Base-by-base conservation (phyloP, 108 stramenopile genomes). In the Skeletonema menzelii region DNA sequence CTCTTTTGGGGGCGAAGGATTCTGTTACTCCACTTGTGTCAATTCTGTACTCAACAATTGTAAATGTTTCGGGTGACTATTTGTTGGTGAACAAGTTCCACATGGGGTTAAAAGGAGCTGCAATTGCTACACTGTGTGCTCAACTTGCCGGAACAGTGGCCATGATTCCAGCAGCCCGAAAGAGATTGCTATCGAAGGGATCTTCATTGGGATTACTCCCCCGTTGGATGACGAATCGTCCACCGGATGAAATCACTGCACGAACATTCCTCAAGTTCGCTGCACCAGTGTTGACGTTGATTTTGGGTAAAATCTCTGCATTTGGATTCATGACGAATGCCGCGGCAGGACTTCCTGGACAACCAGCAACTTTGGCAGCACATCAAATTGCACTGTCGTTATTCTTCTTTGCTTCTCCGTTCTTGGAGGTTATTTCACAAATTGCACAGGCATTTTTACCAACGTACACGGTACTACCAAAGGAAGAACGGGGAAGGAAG, bases 261-360 rank as follows among this genome's bases (percentile, higher is more conserved):
- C 70, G 79, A 44, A 72, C 88, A 20, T 94, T 94, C 75, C 65
- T 94, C 20, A 73, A 76, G 31, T 94, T 94, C 75, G 93, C 93
- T 10, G 89, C 89, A 27, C 93, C 93, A 22, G 93, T 94, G 2
- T 61, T 94, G 56, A 94, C 93, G 7, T 62, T 94, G 40, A 92
- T 94, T 66, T 38, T 94, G 59, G 93, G 93, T 26, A 94, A 94
- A 63, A 72, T 94, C 34, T 88, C 89, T 1, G 93, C 93, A 8
- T 94, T 94, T 83, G 93, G 93, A 31, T 91, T 94, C 85, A 90
- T 94, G 87, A 94, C 93, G 6, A 86, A 94, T 67, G 76, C 83
- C 13, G 93, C 93, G 15, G 93, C 93, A 6, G 93, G 83, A 0
- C 49, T 94, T 24, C 93, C 93, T 11, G 93, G 91, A 8, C 89